A percentile compares a stretch with the other conserved stretches of the same genome.
Evolutionary conservation across 257 asterid genomes (phyloP).

Genomic region (Solanum habrochaites): DNA sequence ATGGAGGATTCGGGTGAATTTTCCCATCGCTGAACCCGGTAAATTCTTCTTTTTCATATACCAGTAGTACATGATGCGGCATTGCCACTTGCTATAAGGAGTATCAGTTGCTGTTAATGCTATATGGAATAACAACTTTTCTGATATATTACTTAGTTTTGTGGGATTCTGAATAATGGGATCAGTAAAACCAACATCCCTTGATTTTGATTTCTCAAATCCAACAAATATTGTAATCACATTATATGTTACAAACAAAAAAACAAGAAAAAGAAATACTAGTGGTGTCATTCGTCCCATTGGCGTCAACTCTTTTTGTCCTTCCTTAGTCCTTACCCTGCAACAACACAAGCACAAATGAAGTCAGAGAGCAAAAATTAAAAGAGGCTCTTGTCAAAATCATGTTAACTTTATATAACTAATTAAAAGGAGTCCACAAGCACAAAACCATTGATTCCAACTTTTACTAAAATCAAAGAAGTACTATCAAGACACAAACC

Average conservation of each 20-base stretch:
- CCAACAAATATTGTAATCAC: not conserved
- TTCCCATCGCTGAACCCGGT: constrained; percentile 52
- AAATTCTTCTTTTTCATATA: constrained; percentile 35
- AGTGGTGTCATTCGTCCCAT: constrained; percentile 20
- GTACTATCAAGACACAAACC: not conserved
- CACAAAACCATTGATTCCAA: not conserved
- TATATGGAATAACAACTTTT: constrained; percentile 26
- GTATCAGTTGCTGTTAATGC: constrained; percentile 36
- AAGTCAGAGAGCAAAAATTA: not conserved
- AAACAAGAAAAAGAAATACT: constrained; percentile 13
- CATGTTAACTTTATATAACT: not conserved
- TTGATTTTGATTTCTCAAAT: not conserved
- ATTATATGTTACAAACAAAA: constrained; percentile 30
- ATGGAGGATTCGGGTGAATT: constrained; percentile 49
- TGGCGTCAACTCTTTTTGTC: not conserved
- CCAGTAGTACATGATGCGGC: constrained; percentile 58
- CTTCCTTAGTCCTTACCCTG: not conserved
- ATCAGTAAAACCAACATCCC: constrained; percentile 11
- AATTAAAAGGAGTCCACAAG: not conserved
- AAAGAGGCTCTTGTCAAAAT: not conserved
- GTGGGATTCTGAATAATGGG: constrained; percentile 28
- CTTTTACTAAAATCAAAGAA: not conserved
- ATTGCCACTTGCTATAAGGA: constrained; percentile 48
- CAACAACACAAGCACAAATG: not conserved
- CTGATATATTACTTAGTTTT: not conserved